These are phyloP conservation scores for Aspergillus japonicus DNA, from an alignment of 2,329 filamentous ascomycete species.

Conservation along the genomic window DNA sequence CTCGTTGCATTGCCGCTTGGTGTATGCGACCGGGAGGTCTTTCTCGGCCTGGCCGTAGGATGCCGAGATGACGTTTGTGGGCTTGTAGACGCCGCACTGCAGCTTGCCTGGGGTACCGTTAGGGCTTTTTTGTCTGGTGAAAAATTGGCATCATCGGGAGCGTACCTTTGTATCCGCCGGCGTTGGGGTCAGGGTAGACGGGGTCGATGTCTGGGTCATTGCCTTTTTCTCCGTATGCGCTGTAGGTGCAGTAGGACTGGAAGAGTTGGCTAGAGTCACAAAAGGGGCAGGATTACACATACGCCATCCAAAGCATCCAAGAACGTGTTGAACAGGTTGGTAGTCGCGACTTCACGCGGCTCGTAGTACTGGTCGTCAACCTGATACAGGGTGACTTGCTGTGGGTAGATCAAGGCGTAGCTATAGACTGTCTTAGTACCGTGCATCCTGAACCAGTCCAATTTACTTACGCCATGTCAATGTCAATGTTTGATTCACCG, in stretches of 20 bases:
- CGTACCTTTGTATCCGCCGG: constrained; percentile 52
- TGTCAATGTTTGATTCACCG: constrained; percentile 56
- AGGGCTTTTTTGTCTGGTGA: background rate
- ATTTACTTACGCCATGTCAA: constrained; percentile 51
- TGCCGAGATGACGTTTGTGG: constrained; percentile 58
- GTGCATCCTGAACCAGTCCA: background rate
- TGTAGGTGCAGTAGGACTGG: constrained; percentile 52
- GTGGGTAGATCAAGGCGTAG: constrained; percentile 51
- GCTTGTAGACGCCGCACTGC: constrained; percentile 52
- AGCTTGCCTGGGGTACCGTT: constrained; percentile 19
- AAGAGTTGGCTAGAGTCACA: background rate
- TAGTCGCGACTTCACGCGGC: constrained; percentile 30
- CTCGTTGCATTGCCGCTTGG: constrained; percentile 48
- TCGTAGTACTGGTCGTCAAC: constrained; percentile 50
- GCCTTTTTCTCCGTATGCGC: constrained; percentile 52
- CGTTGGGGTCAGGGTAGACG: constrained; percentile 49
- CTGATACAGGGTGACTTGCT: constrained; percentile 52
- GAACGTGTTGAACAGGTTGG: constrained; percentile 47
- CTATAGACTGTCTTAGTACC: background rate
- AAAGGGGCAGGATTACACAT: constrained; percentile 2
- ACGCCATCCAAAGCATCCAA: constrained; percentile 53
- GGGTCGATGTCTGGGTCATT: constrained; percentile 51
- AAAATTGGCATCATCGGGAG: too few species aligned
- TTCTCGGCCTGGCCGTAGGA: constrained; percentile 57
- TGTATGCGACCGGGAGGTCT: constrained; percentile 55